These are phyloP conservation scores for Yamadazyma philogaea DNA, from an alignment of 805 yeast genomes.

Conservation along the genomic window DNA sequence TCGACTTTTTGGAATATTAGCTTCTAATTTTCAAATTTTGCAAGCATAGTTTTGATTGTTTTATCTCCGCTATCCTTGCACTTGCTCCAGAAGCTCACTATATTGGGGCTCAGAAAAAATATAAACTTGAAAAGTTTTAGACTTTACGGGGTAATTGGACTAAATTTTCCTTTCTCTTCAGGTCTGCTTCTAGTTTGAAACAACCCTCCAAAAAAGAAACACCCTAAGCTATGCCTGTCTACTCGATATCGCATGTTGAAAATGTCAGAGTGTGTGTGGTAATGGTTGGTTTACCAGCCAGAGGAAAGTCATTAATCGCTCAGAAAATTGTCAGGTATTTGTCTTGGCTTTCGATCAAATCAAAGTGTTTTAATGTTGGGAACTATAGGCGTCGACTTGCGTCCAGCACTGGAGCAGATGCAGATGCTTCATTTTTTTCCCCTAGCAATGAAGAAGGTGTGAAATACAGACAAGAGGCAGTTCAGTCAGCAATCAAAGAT, in stretches of 20 bases:
- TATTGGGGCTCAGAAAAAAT: not conserved
- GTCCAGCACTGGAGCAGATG: slow-evolving; percentile 47
- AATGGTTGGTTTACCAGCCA: slow-evolving; percentile 84
- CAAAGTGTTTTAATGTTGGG: slow-evolving; percentile 89
- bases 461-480: slow-evolving; percentile 64
- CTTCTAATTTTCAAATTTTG: not conserved
- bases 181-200: not conserved
- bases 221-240: slow-evolving; percentile 46
- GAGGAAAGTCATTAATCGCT: slow-evolving; percentile 93
- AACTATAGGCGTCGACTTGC: slow-evolving; percentile 64
- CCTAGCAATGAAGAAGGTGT: slow-evolving; percentile 63
- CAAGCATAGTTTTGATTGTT: too few species aligned
- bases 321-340: slow-evolving; percentile 90
- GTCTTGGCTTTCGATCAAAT: slow-evolving; percentile 85
- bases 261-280: slow-evolving; percentile 80
- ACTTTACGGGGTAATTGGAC: not conserved
- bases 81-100: not conserved
- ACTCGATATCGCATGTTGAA: slow-evolving; percentile 57
- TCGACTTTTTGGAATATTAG: not conserved
- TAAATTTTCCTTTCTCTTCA: not conserved
- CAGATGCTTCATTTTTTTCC: slow-evolving; percentile 75
- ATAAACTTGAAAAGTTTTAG: not conserved
- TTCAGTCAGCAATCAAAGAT: slow-evolving; percentile 66
- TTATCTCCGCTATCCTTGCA: not conserved
- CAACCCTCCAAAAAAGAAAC: not conserved